A percentile compares a stretch with the other conserved stretches of the same genome.
phyloP scores from a whole-genome alignment of 2,329 filamentous ascomycete species.

The Lasiodiplodia sp. region DNA sequence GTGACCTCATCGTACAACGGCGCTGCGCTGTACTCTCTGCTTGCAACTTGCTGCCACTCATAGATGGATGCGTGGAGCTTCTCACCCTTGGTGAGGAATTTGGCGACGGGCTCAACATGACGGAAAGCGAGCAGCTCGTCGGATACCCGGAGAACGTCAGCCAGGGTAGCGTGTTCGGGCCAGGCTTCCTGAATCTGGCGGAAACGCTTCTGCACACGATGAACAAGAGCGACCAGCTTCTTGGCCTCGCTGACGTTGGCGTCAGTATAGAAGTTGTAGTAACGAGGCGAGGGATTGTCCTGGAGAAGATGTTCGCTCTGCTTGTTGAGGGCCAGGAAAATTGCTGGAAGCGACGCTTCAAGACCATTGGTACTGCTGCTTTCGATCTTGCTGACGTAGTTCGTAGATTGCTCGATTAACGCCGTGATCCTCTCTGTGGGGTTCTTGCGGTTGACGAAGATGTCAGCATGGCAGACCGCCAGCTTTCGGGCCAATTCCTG shows the following conservation, averaged over 20 bases:
- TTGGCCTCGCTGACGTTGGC: conserved; percentile 78
- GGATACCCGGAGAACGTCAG: conserved; percentile 78
- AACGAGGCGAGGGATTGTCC: conserved; percentile 41
- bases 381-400: conserved; percentile 39
- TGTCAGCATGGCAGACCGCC: conserved; percentile 43
- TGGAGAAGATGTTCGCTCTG: conserved; percentile 56
- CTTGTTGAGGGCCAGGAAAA: conserved; percentile 71
- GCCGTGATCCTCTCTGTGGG: conserved; percentile 14
- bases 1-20: conserved; percentile 80
- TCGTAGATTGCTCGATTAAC: conserved; percentile 9
- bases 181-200: conserved; percentile 68
- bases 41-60: conserved; percentile 95
- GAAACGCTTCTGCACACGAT: conserved; percentile 75
- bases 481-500: conserved; percentile 45
- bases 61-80: conserved; percentile 85
- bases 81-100: conserved; percentile 84
- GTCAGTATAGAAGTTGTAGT: conserved; percentile 90
- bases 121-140: conserved; percentile 76
- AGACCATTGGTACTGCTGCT: conserved; percentile 36
- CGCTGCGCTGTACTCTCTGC: conserved; percentile 74
- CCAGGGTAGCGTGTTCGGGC: conserved; percentile 79
- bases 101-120: conserved; percentile 84
- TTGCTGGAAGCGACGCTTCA: conserved; percentile 68
- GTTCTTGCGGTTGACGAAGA: conserved; percentile 36
- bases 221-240: conserved; percentile 73